Conservation (phyloP, 2,329 filamentous ascomycete species). For the Trematosphaeria pertusa region DNA sequence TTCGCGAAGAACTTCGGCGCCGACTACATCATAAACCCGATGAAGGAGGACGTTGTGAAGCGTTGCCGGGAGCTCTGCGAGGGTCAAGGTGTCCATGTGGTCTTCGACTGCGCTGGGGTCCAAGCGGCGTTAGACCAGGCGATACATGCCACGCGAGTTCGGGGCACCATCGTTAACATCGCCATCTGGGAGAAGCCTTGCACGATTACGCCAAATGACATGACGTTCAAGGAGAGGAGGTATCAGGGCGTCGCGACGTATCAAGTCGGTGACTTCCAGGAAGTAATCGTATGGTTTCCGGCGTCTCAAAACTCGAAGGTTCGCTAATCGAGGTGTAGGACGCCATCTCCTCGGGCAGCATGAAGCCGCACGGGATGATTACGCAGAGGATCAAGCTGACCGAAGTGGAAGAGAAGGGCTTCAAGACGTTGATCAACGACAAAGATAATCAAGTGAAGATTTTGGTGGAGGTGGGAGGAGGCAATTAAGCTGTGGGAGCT, state of each 20-base stretch:
- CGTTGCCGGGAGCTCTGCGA: conserved; percentile 53
- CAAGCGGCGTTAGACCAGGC: conserved; percentile 59
- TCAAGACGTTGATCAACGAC: conserved; percentile 56
- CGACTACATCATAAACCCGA: conserved; percentile 59
- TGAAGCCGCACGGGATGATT: conserved; percentile 56
- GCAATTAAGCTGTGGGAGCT: conserved; percentile 12
- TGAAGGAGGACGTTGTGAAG: conserved; percentile 56
- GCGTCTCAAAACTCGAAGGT: not conserved
- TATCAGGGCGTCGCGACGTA: conserved; percentile 63
- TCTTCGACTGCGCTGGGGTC: conserved; percentile 62
- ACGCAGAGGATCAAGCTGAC: conserved; percentile 56
- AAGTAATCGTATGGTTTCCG: conserved; percentile 33
- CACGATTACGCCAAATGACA: conserved; percentile 57
- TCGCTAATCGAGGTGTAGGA: conserved; percentile 54
- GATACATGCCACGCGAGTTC: conserved; percentile 56
- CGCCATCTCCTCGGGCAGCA: conserved; percentile 54
- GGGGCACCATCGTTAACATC: conserved; percentile 62
- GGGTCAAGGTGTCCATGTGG: conserved; percentile 57
- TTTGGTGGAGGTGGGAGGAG: conserved; percentile 49
- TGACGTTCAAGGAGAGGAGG: conserved; percentile 61
- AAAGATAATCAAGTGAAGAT: conserved; percentile 60
- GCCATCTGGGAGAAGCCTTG: conserved; percentile 64
- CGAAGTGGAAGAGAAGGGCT: conserved; percentile 56
- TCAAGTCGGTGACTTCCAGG: conserved; percentile 58
- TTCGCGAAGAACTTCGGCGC: conserved; percentile 61